These are phyloP conservation scores for Neopestalotiopsis clavispora DNA, from an alignment of 2,329 filamentous ascomycete species.

Conservation along the genomic window DNA sequence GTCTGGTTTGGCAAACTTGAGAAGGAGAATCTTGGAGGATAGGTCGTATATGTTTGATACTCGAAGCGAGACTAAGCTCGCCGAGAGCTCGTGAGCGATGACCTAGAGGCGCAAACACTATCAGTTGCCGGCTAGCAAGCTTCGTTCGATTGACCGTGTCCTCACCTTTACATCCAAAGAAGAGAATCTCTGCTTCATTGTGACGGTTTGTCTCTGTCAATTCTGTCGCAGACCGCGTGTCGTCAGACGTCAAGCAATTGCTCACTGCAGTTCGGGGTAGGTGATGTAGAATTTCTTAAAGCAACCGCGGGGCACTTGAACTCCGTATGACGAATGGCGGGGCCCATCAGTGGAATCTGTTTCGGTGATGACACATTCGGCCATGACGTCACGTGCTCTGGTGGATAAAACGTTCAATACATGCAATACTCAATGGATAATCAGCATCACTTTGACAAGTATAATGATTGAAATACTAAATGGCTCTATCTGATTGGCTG, in stretches of 20 bases:
- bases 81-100: conserved; percentile 90
- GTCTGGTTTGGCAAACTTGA: conserved; percentile 93
- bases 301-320: conserved; percentile 2
- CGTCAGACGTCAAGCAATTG: not conserved
- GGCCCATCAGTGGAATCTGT: conserved; percentile 7
- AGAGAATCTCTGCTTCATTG: conserved; percentile 64
- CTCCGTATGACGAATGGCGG: conserved; percentile 12
- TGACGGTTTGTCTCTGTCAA: not conserved
- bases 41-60: conserved; percentile 96
- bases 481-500: too few species aligned
- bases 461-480: too few species aligned
- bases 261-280: not conserved
- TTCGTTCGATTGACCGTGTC: not conserved
- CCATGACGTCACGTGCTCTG: conserved; percentile 11
- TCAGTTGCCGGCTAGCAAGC: not conserved
- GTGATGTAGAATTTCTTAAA: conserved; percentile 6
- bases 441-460: not conserved
- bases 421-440: not conserved
- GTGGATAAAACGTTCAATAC: not conserved
- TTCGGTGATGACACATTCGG: conserved; percentile 17
- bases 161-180: conserved; percentile 61
- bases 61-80: conserved; percentile 75
- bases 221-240: not conserved
- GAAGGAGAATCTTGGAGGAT: conserved; percentile 86
- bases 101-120: conserved; percentile 58